phyloP scores from a whole-genome alignment of 768 basidiomycete genomes.

The Rhizopogon roseolus region DNA sequence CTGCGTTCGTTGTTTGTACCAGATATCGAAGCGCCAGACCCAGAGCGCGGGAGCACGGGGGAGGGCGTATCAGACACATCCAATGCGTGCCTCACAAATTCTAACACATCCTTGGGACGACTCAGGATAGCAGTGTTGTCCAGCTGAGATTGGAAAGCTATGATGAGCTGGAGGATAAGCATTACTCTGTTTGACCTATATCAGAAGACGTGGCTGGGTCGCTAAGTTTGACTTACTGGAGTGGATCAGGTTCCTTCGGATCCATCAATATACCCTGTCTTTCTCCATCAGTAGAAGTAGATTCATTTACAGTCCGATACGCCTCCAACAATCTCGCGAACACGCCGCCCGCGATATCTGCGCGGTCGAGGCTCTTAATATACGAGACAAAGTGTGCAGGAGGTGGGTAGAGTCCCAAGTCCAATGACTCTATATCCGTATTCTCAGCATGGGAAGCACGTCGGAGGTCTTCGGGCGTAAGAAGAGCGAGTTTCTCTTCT shows the following conservation, averaged over 20 bases:
- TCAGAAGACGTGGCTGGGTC: background rate
- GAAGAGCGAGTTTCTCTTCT: conserved; percentile 33
- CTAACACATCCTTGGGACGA: conserved; percentile 68
- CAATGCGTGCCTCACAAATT: conserved; percentile 78
- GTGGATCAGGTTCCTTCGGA: conserved; percentile 38
- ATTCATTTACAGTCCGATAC: conserved; percentile 37
- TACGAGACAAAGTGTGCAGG: conserved; percentile 65
- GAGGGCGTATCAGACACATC: conserved; percentile 30
- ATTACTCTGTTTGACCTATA: conserved; percentile 31
- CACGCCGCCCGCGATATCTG: conserved; percentile 66
- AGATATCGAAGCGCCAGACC: background rate
- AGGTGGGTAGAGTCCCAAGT: conserved; percentile 59
- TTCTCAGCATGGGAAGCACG: conserved; percentile 37
- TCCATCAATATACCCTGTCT: conserved; percentile 7
- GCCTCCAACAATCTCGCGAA: conserved; percentile 72
- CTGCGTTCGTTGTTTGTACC: conserved; percentile 1
- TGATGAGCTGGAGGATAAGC: conserved; percentile 72
- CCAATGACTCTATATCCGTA: conserved; percentile 48
- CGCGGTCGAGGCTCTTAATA: conserved; percentile 58
- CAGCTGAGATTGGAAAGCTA: conserved; percentile 74
- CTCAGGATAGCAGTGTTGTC: conserved; percentile 54
- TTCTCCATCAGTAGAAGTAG: conserved; percentile 26
- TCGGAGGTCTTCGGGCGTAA: conserved; percentile 47
- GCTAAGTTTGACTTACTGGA: conserved; percentile 34
- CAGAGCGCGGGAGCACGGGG: conserved; percentile 1